Evolutionary conservation across 1,284 basidiomycete species (phyloP), one percentile per base, ranked within the genome.

Genomic region (Kalmanozyma brasiliensis): DNA sequence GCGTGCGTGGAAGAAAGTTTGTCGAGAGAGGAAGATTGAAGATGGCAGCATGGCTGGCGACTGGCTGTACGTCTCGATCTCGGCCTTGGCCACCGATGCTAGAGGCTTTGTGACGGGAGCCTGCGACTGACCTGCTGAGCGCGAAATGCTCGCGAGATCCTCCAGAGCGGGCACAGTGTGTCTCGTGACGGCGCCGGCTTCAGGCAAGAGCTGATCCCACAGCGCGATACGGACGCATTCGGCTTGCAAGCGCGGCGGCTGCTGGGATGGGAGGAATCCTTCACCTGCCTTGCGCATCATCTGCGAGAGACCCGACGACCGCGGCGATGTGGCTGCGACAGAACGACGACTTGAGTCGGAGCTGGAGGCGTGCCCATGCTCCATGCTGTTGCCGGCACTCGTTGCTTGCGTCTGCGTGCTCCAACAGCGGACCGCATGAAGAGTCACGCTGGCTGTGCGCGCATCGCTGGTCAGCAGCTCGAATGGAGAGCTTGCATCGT

Each of bases 1-100:
- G 8, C 62, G 62, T n/a, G 43, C 43, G 46, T 62, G 55, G 46
- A 72, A 72, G 56, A 53, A 62, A 24, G 48, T 61, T 41, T 72
- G 69, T 11, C 63, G 63, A 19, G 69, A 72, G 9, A 66, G 42
- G 30, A 59, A 67, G 43, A 72, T 58, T 17, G 69, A 63, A 3
- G 51, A 36, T 0, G 69, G 69, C 16, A 72, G 59, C 32, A 72
- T 61, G 17, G 59, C 38, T 4, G 59, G 52, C 2, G 69, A 52
- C 26, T 66, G 69, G 43, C 69, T 72, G 52, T 67, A 67, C 0
- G 69, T 72, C 35, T 72, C 69, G 34, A 72, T 62, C 41, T 72
- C 69, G 26, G 63, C 59, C 24, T 67, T 59, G 29, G 69, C 59
- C 5, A 72, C 46, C 26, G 52, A 60, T 4, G 58, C 40, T 8